These are phyloP conservation scores for Bruguiera sexangula DNA, from an alignment of 345 rosid species.

Conservation along the genomic window DNA sequence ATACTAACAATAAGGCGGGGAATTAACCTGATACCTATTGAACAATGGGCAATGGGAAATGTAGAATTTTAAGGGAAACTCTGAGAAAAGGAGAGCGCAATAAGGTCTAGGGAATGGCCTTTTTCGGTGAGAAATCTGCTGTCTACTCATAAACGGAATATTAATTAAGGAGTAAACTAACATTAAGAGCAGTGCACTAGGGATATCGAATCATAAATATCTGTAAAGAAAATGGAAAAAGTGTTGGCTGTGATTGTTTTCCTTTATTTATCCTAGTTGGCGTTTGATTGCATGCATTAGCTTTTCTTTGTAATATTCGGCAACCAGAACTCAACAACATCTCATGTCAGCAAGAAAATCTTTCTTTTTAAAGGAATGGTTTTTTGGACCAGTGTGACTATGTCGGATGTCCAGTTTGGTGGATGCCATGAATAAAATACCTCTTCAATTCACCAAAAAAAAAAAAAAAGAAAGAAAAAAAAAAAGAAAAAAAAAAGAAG, in stretches of 20 bases:
- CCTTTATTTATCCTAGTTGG: constrained; percentile 15
- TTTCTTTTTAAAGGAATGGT: neutral
- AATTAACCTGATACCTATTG: neutral
- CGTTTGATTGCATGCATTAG: constrained; percentile 8
- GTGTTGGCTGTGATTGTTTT: constrained; percentile 17
- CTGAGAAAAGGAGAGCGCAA: constrained; percentile 10
- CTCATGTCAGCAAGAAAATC: constrained; percentile 17
- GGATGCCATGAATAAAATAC: neutral
- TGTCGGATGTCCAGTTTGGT: too few species aligned
- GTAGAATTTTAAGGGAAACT: constrained; percentile 7
- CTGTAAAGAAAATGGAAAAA: neutral
- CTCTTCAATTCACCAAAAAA: neutral
- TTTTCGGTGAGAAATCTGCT: neutral
- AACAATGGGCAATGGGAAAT: neutral
- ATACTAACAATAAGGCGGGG: neutral
- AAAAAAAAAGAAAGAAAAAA: neutral
- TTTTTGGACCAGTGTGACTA: too few species aligned
- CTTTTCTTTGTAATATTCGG: constrained; percentile 2
- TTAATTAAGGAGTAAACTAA: neutral
- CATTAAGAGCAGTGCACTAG: neutral
- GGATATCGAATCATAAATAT: neutral
- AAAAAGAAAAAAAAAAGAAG: neutral
- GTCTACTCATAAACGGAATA: constrained; percentile 21
- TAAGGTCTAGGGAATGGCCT: neutral
- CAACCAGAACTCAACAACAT: constrained; percentile 13